phyloP scores from a whole-genome alignment of 192 early-diverging fungal species.

The Coemansia sp. region DNA sequence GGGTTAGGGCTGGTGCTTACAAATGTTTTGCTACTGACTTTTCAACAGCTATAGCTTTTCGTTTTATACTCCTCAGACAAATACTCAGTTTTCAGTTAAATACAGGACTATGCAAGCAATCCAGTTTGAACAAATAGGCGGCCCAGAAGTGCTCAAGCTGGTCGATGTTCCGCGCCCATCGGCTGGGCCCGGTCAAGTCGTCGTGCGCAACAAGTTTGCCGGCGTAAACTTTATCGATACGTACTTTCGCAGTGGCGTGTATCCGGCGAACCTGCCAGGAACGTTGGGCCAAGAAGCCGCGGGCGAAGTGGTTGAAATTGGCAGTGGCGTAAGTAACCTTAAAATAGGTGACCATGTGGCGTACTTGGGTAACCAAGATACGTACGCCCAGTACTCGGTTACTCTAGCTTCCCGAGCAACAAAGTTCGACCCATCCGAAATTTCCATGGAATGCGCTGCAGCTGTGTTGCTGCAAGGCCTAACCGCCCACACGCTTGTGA shows the following conservation, averaged over 20 bases:
- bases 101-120: conserved; percentile 45
- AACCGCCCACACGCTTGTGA: conserved; percentile 76
- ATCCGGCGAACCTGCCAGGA: conserved; percentile 63
- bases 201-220: conserved; percentile 73
- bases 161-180: conserved; percentile 55
- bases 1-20: not conserved
- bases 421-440: conserved; percentile 53
- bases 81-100: not conserved
- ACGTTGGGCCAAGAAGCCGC: conserved; percentile 78
- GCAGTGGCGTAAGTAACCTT: conserved; percentile 61
- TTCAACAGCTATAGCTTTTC: not conserved
- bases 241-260: conserved; percentile 81
- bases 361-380: conserved; percentile 58
- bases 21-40: not conserved
- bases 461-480: conserved; percentile 76
- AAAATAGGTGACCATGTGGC: conserved; percentile 81
- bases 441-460: conserved; percentile 63
- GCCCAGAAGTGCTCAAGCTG: conserved; percentile 59
- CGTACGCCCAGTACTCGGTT: conserved; percentile 77
- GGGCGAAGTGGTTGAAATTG: conserved; percentile 77
- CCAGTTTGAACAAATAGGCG: conserved; percentile 58
- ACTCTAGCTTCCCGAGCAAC: conserved; percentile 38
- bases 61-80: not conserved
- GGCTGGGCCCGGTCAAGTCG: conserved; percentile 56
- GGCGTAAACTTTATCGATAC: conserved; percentile 94